These are phyloP conservation scores for Botryotinia narcissicola DNA, from an alignment of 2,329 filamentous ascomycete species.

Conservation along the genomic window DNA sequence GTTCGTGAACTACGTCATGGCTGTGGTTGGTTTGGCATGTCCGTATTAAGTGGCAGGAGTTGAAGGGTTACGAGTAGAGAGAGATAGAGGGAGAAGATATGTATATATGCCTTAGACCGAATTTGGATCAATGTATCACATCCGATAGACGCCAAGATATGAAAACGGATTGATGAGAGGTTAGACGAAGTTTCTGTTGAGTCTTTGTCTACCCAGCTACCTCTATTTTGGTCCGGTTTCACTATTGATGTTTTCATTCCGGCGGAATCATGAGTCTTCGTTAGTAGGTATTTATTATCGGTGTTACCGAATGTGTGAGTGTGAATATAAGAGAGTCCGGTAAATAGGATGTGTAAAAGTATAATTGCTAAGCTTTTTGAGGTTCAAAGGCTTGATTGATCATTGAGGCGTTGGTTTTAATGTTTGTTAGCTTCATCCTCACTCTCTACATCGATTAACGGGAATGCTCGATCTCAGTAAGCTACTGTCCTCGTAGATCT, in stretches of 20 bases:
- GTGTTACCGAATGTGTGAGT: background rate
- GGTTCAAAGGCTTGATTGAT: background rate
- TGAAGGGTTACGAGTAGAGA: background rate
- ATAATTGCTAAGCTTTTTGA: background rate
- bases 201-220: background rate
- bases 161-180: background rate
- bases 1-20: background rate
- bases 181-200: background rate
- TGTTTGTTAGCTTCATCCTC: background rate
- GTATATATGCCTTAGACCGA: background rate
- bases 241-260: background rate
- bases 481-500: background rate
- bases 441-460: background rate
- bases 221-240: background rate
- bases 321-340: no score
- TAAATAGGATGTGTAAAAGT: background rate
- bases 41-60: background rate
- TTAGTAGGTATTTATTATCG: background rate
- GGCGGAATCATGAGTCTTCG: background rate
- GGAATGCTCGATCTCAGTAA: background rate
- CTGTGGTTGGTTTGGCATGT: background rate
- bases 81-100: background rate
- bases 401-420: background rate
- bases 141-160: background rate
- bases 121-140: background rate